phyloP scores from a whole-genome alignment of 192 early-diverging fungal species.

The Backusella psychrophila region DNA sequence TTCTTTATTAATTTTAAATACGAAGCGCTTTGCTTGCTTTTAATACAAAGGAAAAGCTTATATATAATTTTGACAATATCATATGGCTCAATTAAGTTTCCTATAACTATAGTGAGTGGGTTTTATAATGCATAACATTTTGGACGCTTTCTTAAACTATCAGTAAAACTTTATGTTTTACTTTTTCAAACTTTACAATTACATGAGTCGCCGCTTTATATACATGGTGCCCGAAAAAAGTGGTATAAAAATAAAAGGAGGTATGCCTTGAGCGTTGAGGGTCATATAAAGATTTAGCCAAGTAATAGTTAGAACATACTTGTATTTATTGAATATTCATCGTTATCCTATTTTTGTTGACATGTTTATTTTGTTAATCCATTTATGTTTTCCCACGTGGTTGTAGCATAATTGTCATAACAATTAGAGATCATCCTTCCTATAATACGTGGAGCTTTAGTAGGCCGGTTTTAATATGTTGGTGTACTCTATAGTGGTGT shows the following conservation, averaged over 20 bases:
- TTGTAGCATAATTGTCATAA: not conserved
- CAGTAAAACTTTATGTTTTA: not conserved
- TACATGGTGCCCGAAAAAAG: not conserved
- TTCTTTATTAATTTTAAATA: too few relatives aligned
- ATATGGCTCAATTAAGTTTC: not conserved
- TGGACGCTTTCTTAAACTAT: not conserved
- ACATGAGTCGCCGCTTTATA: not conserved
- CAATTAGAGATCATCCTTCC: not conserved
- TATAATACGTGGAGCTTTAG: not conserved
- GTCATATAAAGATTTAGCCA: not conserved
- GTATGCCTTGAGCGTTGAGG: not conserved
- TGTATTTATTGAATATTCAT: not conserved
- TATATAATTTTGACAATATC: not conserved
- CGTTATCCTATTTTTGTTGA: not conserved
- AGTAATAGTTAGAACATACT: not conserved
- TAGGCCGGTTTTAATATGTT: not conserved
- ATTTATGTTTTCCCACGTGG: not conserved
- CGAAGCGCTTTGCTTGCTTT: too few relatives aligned
- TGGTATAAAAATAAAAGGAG: not conserved
- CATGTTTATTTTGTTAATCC: not conserved
- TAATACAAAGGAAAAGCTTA: too few relatives aligned
- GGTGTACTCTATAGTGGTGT: not conserved
- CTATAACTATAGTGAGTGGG: not conserved
- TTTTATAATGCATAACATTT: not conserved
- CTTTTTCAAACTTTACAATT: not conserved